Conservation (phyloP, 2,329 filamentous ascomycete genomes). For the Nemania diffusa region DNA sequence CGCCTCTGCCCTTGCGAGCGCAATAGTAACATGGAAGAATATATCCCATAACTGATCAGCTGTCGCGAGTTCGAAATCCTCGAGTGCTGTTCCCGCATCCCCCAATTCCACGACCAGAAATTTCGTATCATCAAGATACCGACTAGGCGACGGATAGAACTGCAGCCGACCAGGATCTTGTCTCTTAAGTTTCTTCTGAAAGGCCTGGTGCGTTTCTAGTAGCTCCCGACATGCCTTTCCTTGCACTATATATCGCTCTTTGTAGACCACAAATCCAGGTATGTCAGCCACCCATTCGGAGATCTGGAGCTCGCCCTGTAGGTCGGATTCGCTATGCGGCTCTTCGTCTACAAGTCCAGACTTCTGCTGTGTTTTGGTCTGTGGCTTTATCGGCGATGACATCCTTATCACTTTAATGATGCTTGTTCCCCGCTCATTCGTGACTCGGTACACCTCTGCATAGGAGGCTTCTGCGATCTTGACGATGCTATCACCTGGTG, state of each 20-base stretch:
- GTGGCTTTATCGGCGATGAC: slow-evolving; percentile 65
- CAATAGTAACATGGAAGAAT: slow-evolving; percentile 69
- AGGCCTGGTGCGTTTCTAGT: slow-evolving; percentile 68
- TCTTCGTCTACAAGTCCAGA: slow-evolving; percentile 68
- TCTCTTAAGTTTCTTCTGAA: slow-evolving; percentile 64
- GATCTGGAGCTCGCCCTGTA: slow-evolving; percentile 69
- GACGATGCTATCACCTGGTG: slow-evolving; percentile 61
- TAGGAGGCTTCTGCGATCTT: slow-evolving; percentile 76
- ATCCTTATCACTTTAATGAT: slow-evolving; percentile 74
- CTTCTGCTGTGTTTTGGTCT: slow-evolving; percentile 66
- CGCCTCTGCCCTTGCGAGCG: slow-evolving; percentile 68
- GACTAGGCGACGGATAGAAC: slow-evolving; percentile 70
- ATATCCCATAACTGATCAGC: slow-evolving; percentile 70
- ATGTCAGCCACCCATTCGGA: slow-evolving; percentile 72
- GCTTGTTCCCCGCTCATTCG: slow-evolving; percentile 67
- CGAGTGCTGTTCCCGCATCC: slow-evolving; percentile 69
- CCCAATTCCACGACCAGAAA: slow-evolving; percentile 72
- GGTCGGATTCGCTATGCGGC: slow-evolving; percentile 64
- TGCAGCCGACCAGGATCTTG: slow-evolving; percentile 67
- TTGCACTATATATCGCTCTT: slow-evolving; percentile 69
- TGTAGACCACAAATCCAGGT: slow-evolving; percentile 73
- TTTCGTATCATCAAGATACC: slow-evolving; percentile 66
- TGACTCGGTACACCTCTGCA: slow-evolving; percentile 72
- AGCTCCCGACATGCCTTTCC: slow-evolving; percentile 65
- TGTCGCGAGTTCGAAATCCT: slow-evolving; percentile 64